Percentiles rank a stretch among this genome's conserved stretches.
These are phyloP conservation scores for Termitomyces titanicus DNA, from an alignment of 768 basidiomycete genomes.

Conservation along the genomic window DNA sequence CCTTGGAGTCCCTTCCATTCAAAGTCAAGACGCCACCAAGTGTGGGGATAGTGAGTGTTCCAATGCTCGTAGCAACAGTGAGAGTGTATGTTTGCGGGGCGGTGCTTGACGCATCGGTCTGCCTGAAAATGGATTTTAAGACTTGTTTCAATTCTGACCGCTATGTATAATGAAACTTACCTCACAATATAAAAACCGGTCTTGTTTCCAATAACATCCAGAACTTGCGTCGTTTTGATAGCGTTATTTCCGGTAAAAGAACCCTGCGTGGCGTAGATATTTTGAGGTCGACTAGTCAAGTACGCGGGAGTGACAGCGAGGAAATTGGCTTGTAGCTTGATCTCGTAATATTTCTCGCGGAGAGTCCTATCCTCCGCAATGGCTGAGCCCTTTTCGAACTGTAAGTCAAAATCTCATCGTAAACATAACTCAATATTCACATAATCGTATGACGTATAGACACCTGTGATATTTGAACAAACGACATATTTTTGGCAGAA, in stretches of 20 bases:
- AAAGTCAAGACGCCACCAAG: conserved; percentile 40
- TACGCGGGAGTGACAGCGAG: conserved; percentile 47
- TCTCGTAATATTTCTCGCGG: conserved; percentile 51
- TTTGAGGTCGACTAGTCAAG: conserved; percentile 42
- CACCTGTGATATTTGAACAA: conserved; percentile 21
- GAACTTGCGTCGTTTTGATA: conserved; percentile 44
- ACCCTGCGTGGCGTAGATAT: conserved; percentile 35
- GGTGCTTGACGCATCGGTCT: conserved; percentile 36
- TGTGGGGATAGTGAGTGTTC: conserved; percentile 37
- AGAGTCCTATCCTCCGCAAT: conserved; percentile 50
- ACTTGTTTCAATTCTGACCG: no score
- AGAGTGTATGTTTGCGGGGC: conserved; percentile 38
- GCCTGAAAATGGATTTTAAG: conserved; percentile 18
- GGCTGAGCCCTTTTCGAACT: conserved; percentile 36
- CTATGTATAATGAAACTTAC: conserved; percentile 19
- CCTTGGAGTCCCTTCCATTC: conserved; percentile 51
- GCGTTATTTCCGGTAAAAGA: conserved; percentile 47
- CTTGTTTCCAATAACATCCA: conserved; percentile 44
- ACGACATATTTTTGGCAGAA: not conserved
- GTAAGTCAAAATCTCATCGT: not conserved
- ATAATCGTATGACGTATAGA: conserved; percentile 44
- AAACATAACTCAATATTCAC: conserved; percentile 17
- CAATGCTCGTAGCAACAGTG: conserved; percentile 42
- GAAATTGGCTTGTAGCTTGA: conserved; percentile 50
- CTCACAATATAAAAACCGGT: conserved; percentile 46